These are phyloP conservation scores for Sugiyamaella floridensis DNA, from an alignment of 805 yeast genomes.

Conservation along the genomic window DNA sequence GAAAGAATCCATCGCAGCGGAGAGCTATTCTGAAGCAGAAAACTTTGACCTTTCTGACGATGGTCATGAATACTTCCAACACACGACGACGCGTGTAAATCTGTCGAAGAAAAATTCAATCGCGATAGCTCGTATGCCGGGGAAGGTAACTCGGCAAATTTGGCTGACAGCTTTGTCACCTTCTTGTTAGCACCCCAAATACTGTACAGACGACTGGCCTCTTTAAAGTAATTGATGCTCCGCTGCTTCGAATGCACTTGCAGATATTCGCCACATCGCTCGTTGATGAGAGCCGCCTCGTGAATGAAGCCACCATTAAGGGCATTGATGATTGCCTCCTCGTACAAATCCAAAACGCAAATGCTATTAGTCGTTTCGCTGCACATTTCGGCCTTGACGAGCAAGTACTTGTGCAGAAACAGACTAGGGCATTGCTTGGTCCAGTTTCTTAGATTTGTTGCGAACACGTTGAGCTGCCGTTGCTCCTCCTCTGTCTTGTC, in stretches of 20 bases:
- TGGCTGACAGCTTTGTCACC: constrained; percentile 19
- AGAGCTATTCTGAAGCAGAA: constrained; percentile 19
- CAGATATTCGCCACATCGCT: constrained; percentile 34
- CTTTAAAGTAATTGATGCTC: constrained; percentile 32
- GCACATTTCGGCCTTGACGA: constrained; percentile 33
- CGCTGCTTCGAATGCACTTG: constrained; percentile 34
- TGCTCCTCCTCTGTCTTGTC: constrained; percentile 20
- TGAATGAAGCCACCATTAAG: constrained; percentile 28
- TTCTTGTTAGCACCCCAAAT: constrained; percentile 23
- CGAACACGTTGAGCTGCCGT: constrained; percentile 23
- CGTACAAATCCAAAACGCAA: constrained; percentile 39
- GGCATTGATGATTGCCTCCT: constrained; percentile 39
- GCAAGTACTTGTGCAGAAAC: constrained; percentile 35
- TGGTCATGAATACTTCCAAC: constrained; percentile 27
- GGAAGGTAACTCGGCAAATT: constrained; percentile 31
- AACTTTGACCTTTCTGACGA: constrained; percentile 6
- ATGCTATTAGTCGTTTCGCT: constrained; percentile 29
- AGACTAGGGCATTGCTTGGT: constrained; percentile 32
- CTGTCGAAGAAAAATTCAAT: constrained; percentile 30
- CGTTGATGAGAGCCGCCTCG: constrained; percentile 37
- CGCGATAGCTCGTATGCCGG: constrained; percentile 20
- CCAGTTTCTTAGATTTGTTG: constrained; percentile 32
- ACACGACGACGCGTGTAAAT: constrained; percentile 22
- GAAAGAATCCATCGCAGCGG: constrained; percentile 29
- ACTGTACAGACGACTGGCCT: constrained; percentile 27